Evolutionary conservation across 257 asterid genomes (phyloP), one percentile per base, ranked within the genome.

Genomic region (Anisodus acutangulus): DNA sequence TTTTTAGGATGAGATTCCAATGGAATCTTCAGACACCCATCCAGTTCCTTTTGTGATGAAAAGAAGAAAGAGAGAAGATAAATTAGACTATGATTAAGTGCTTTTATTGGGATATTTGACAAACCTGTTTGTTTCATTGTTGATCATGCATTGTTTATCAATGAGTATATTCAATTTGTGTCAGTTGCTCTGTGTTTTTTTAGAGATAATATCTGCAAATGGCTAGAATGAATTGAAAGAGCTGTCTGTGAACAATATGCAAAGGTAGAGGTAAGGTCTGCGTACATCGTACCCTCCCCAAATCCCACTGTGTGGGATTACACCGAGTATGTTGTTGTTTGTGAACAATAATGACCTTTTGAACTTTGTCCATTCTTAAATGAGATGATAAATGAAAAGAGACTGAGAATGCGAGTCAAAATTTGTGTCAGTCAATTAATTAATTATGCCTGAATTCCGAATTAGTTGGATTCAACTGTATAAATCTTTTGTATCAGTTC

Each of bases 1-100:
- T 71, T 4, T 5, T 47, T 19, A 72, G 80, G 80, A 19, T 45
- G 59, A 10, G 2, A 19, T 45, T 45, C 79, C 35, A n/a, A 71
- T 72, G 80, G 59, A 72, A 72, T 19, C 19, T 71, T 72, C 80
- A 47, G 80, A 11, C 80, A 3, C 41, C 2, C 17, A 71, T 43
- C 39, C 17, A 71, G 37, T 37, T 47, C 57, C 39, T 19, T 19
- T 3, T 45, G 17, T 72, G 80, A 19, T 47, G 39, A 72, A 72
- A 19, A 19, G 9, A 45, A 72, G 80, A 72, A 69, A 72, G 57
- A 70, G 55, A 72, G 80, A 19, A 47, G 41, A 45, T 71, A 45
- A 71, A 17, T 45, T 71, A 0, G n/a, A 43, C 9, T 47, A 72
- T 0, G 41, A 47, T 72, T 47, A 41, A 1, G 13, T 26, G 39